Percentiles rank a stretch among this genome's conserved stretches.
Conservation (phyloP, 1,139 yeast genomes). For the Diutina catenulata region DNA sequence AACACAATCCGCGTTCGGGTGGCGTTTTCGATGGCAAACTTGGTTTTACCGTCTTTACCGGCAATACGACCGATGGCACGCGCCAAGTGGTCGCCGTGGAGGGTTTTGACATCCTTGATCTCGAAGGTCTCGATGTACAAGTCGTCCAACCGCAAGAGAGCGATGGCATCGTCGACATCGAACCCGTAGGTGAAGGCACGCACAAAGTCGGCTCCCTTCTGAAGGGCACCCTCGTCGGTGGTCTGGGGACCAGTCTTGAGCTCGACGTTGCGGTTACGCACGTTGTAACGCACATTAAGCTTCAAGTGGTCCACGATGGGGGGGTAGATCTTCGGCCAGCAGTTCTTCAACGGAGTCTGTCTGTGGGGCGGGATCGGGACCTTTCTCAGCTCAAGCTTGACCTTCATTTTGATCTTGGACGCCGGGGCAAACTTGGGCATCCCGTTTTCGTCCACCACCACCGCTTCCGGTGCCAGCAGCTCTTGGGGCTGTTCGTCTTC, state of each 20-base stretch:
- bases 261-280: slow-evolving; percentile 75
- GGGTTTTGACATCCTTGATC: slow-evolving; percentile 89
- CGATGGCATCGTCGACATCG: slow-evolving; percentile 94
- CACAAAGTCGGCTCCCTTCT: slow-evolving; percentile 93
- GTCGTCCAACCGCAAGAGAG: slow-evolving; percentile 86
- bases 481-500: slow-evolving; percentile 19
- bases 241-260: slow-evolving; percentile 71
- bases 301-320: slow-evolving; percentile 92
- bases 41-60: slow-evolving; percentile 98
- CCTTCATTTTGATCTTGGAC: slow-evolving; percentile 50
- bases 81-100: slow-evolving; percentile 90
- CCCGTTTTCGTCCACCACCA: slow-evolving; percentile 76
- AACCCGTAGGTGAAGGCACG: slow-evolving; percentile 93
- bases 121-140: slow-evolving; percentile 94
- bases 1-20: slow-evolving; percentile 95
- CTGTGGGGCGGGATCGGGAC: slow-evolving; percentile 95
- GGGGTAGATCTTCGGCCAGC: slow-evolving; percentile 91
- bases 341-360: slow-evolving; percentile 79
- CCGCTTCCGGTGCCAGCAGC: slow-evolving; percentile 20
- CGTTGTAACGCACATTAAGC: slow-evolving; percentile 91
- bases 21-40: slow-evolving; percentile 96
- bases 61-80: slow-evolving; percentile 99
- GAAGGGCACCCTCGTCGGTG: slow-evolving; percentile 87
- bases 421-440: slow-evolving; percentile 83
- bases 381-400: slow-evolving; percentile 76